A percentile compares a stretch with the other conserved stretches of the same genome.
Conservation (phyloP, 495 filamentous ascomycete species). For the Penicillium dipodomyicola region DNA sequence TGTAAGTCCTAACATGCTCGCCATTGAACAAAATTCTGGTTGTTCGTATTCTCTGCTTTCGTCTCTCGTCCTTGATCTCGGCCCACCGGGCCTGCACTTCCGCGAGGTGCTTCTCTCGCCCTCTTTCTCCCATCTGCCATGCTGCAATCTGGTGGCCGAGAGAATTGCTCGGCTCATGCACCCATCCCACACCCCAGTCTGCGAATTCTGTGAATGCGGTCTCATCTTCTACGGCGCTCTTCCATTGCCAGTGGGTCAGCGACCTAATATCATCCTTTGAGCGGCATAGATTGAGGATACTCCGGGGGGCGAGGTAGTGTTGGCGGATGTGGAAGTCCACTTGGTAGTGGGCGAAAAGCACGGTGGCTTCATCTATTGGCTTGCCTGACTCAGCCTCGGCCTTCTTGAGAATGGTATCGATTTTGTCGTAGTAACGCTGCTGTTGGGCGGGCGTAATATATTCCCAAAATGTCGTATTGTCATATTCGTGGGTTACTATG, state of each 20-base stretch:
- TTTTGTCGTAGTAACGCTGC: constrained; percentile 20
- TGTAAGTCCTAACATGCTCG: not conserved
- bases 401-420: constrained; percentile 15
- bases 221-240: constrained; percentile 6
- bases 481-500: not conserved
- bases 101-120: not conserved
- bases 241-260: constrained; percentile 28
- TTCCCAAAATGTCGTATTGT: constrained; percentile 19
- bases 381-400: not conserved
- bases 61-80: not conserved
- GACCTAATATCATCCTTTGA: constrained; percentile 29
- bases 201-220: too few relatives aligned
- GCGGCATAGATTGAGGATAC: constrained; percentile 30
- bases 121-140: not conserved
- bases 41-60: not conserved
- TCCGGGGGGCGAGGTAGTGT: constrained; percentile 29
- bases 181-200: constrained; percentile 4
- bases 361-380: constrained; percentile 5
- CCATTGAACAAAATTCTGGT: not conserved
- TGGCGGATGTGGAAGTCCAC: constrained; percentile 39
- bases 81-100: not conserved
- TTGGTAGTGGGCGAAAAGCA: constrained; percentile 32
- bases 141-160: not conserved
- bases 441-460: constrained; percentile 22
- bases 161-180: constrained; percentile 5